Percentiles rank a stretch among this genome's conserved stretches.
These are phyloP conservation scores for Neoscytalidium dimidiatum DNA, from an alignment of 2,329 filamentous ascomycete species.

Conservation along the genomic window DNA sequence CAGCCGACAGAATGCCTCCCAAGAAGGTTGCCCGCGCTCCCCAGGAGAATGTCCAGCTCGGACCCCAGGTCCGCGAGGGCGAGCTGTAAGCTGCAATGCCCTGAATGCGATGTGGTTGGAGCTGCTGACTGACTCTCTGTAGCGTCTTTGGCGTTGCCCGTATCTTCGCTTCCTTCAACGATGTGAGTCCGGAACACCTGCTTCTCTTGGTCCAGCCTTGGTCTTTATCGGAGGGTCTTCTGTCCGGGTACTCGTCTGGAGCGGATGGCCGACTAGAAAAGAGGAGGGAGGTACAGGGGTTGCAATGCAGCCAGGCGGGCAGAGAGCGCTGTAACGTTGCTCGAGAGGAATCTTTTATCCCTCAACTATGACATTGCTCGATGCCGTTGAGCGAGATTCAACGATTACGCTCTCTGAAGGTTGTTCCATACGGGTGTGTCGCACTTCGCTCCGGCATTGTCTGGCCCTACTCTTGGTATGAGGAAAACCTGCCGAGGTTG, in stretches of 20 bases:
- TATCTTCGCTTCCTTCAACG: conserved; percentile 83
- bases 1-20: conserved; percentile 73
- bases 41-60: conserved; percentile 91
- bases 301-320: not conserved
- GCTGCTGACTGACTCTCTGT: not conserved
- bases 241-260: not conserved
- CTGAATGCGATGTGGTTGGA: not conserved
- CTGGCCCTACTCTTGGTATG: no score
- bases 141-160: conserved; percentile 92
- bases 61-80: conserved; percentile 96
- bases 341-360: no score
- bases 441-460: no score
- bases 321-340: no score
- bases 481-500: not conserved
- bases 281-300: not conserved
- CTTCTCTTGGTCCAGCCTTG: not conserved
- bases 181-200: conserved; percentile 25
- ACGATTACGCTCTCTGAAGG: no score
- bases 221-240: not conserved
- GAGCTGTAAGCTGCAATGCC: conserved; percentile 37
- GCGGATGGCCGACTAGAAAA: not conserved
- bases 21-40: conserved; percentile 76
- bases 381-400: no score
- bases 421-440: no score
- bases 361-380: no score